Evolutionary conservation across 1,284 basidiomycete genomes (phyloP), one percentile per base, ranked within the genome.

Genomic region (Heterobasidion annosum): DNA sequence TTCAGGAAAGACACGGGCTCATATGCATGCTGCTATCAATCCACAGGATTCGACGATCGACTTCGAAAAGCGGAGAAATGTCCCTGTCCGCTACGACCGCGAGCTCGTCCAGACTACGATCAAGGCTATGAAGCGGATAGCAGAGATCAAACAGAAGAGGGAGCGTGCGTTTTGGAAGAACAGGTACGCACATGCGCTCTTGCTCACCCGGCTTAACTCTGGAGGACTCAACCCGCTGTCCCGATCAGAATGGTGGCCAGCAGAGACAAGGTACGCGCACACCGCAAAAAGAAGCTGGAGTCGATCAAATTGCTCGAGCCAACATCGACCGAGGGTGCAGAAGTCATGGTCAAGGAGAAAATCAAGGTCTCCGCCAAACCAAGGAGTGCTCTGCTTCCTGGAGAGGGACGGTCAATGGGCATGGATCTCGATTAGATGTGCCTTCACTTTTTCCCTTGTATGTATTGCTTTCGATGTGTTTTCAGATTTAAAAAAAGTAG

Each of bases 151-250:
- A 70, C 78, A 82, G 57, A 83, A 88, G 67, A 81, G 97, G 70
- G 97, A 99, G 69, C 82, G 87, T 59, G 93, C 92, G n/a, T 99
- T 99, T 82, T 99, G 88, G 86, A 97, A 92, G 72, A 91, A 89
- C 77, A 82, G 92, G 91, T 87, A 56, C 12, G 52, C 16, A 25
- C 52, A 35, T 57, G 77, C 71, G 45, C 12, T 18, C 48, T 12
- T 48, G 25, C 44, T 1, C 8, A 44, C 19, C n/a, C 48, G 45
- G 18, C 37, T 33, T 53, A 19, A n/a, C 34, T 48, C 54, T 32
- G 63, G 18, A 34, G 12, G 57, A 32, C 42, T 50, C 43, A 46
- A 50, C 25, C 25, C 34, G 32, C 52, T 54, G 18, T 50, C 34
- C 43, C 56, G 34, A 15, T 51, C 60, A 93, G 93, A 65, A 95